phyloP scores from a whole-genome alignment of 2,329 filamentous ascomycete species.

The Colletotrichum caudatum region DNA sequence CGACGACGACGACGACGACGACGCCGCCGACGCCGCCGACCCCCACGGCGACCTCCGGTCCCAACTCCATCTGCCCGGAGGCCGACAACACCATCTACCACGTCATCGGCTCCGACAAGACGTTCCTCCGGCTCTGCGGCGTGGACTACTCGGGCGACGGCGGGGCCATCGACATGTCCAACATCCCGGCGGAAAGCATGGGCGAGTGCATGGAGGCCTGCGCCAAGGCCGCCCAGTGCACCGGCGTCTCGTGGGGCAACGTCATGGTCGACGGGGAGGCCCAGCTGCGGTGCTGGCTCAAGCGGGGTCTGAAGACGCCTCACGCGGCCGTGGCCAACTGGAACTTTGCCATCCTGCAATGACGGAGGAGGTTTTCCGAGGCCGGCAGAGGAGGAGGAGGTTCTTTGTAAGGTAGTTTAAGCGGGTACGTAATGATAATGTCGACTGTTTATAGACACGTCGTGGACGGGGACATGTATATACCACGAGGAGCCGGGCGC shows the following conservation, averaged over 20 bases:
- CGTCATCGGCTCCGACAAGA: constrained; percentile 55
- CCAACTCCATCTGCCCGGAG: constrained; percentile 54
- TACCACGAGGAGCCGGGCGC: constrained; percentile 17
- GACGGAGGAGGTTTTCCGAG: not conserved
- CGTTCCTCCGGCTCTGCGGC: constrained; percentile 59
- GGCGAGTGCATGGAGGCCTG: constrained; percentile 60
- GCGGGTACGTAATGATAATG: constrained; percentile 8
- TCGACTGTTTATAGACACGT: not conserved
- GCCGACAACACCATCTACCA: constrained; percentile 59
- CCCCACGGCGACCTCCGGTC: constrained; percentile 45
- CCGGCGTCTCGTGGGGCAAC: constrained; percentile 60
- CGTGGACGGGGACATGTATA: not conserved
- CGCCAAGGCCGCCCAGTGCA: constrained; percentile 54
- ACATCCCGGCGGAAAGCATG: constrained; percentile 54
- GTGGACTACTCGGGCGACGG: constrained; percentile 57
- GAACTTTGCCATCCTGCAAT: constrained; percentile 57
- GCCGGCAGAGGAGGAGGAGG: no score
- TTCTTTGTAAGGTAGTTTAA: not conserved
- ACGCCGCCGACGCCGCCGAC: no score
- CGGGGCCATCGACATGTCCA: constrained; percentile 52
- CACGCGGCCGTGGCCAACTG: constrained; percentile 53
- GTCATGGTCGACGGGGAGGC: constrained; percentile 53
- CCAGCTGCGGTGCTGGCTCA: constrained; percentile 59
- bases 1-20: constrained; percentile 11
- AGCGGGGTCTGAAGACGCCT: constrained; percentile 51